A percentile compares a stretch with the other conserved stretches of the same genome.
Evolutionary conservation across 2,329 filamentous ascomycete species (phyloP).

Genomic region (Chaetothyriales sp.): DNA sequence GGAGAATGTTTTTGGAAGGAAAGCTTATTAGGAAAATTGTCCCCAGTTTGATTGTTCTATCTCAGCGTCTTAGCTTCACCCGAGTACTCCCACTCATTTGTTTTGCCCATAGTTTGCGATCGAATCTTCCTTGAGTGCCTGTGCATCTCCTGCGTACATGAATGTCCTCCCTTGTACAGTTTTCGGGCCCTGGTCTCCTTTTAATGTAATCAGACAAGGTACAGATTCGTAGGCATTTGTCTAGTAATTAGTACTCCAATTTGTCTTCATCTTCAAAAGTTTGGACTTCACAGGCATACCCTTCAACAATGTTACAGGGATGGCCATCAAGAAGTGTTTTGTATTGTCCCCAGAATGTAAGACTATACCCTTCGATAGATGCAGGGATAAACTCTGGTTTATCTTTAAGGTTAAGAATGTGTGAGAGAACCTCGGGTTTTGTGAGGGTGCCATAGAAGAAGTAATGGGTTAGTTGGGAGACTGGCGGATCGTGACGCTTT

Average conservation of each 20-base stretch:
- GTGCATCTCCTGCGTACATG: neutral
- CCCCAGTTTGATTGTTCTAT: too few species aligned
- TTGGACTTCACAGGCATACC: neutral
- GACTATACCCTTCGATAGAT: neutral
- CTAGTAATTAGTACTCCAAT: neutral
- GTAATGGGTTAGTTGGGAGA: conserved; percentile 14
- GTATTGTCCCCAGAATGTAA: neutral
- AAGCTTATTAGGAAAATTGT: too few species aligned
- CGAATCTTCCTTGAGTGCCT: neutral
- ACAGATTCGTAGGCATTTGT: neutral
- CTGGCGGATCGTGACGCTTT: neutral
- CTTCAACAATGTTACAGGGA: neutral
- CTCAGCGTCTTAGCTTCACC: neutral
- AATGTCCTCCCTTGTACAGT: neutral
- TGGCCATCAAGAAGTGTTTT: neutral
- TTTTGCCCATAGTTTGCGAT: neutral
- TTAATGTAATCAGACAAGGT: neutral
- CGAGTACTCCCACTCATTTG: neutral
- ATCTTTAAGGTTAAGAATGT: neutral
- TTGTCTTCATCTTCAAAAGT: neutral
- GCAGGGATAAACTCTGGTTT: neutral
- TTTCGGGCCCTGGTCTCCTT: neutral
- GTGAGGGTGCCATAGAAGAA: conserved; percentile 37
- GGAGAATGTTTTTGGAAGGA: too few species aligned
- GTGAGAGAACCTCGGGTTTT: conserved; percentile 33